These are phyloP conservation scores for Mrakia frigida DNA, from an alignment of 768 basidiomycete species.

Conservation along the genomic window DNA sequence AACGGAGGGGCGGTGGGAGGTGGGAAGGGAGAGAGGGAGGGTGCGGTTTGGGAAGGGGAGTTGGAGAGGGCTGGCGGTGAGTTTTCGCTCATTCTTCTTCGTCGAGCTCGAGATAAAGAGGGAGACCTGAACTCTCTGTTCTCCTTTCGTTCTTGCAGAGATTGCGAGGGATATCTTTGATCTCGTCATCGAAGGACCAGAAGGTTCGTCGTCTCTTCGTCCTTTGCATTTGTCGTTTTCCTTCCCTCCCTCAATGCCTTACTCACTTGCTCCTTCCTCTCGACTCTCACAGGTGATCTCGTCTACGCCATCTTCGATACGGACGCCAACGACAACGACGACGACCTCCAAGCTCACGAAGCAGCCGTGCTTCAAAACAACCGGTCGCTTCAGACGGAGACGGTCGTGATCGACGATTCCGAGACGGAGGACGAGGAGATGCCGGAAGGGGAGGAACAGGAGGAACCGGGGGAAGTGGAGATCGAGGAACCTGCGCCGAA, in stretches of 20 bases:
- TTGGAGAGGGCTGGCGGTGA: conserved; percentile 27
- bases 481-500: background rate
- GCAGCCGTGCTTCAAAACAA: background rate
- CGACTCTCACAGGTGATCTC: conserved; percentile 34
- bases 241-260: background rate
- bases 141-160: conserved; percentile 28
- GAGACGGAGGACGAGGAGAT: conserved; percentile 10
- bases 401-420: background rate
- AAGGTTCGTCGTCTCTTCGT: conserved; percentile 20
- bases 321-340: conserved; percentile 31
- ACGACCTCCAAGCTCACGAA: background rate
- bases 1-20: background rate
- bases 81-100: background rate
- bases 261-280: background rate
- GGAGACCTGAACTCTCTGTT: background rate
- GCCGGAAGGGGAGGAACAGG: background rate
- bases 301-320: conserved; percentile 41
- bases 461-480: background rate
- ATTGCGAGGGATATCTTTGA: conserved; percentile 42
- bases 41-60: conserved; percentile 23
- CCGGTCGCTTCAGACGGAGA: background rate
- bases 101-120: no score
- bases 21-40: conserved; percentile 17
- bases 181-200: conserved; percentile 41
- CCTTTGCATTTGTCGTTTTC: background rate